Evolutionary conservation across 2,329 filamentous ascomycete genomes (phyloP), one percentile per base, ranked within the genome.

Genomic region (Neodidymelliopsis sp.): DNA sequence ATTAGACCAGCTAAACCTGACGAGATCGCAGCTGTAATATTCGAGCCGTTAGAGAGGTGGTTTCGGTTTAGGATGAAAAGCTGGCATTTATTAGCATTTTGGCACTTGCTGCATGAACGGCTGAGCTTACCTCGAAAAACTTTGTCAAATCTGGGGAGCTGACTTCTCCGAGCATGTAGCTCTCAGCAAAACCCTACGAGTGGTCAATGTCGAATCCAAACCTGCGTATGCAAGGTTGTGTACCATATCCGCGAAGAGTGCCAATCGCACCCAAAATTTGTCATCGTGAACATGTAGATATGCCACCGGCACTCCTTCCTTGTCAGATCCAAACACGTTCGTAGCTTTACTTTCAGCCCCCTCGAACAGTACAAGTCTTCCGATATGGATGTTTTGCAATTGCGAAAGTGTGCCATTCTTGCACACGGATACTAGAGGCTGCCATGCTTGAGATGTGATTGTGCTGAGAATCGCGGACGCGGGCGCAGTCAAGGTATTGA

Each of bases 141-240:
- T 79, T 79, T 1, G 84, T 85, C 58, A 91, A 67, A 65, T 90
- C 82, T 9, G 80, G 74, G 51, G 86, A 89, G 40, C 84, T 81
- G 20, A 89, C 79, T 66, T 90, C 87, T 33, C 84, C 84, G 12
- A 90, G 77, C 85, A 90, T 90, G 63, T 88, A 90, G 20, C 85
- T 82, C 67, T 88, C 84, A 10, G 86, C 83, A 56, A 90, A 89
- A 2, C 87, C 87, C 76, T 78, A 30, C 9, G 11, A 2, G 28
- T 12, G 12, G 34, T 42, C 42, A 57, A 31, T 29, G 15, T 6
- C 15, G 7, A 4, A 16, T 28, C 4, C n/a, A n/a, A n/a, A n/a
- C n/a, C n/a, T n/a, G n/a, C 4, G 24, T 13, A 22, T 20, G 4
- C 20, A 10, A 11, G 23, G 23, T n/a, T 15, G 59, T 71, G n/a